Evolutionary conservation across 352 stramenopile species (phyloP), one percentile per base, ranked within the genome.

Genomic region (Phytophthora sp.): DNA sequence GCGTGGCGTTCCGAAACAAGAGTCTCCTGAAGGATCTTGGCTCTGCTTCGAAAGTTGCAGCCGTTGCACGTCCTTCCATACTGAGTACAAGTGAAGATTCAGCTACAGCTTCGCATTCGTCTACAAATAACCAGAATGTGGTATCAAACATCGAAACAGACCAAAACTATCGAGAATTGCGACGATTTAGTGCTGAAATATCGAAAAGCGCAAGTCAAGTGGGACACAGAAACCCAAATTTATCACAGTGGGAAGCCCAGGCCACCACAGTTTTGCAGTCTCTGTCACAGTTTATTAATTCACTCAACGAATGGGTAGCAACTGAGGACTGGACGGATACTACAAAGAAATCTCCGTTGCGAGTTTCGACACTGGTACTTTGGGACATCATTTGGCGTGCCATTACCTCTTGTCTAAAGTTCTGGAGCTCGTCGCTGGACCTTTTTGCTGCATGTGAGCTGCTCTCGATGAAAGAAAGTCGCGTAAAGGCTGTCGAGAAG

Each of bases 361-460:
- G 15, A 12, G 18, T 44, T 20, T 50, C 52, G 12, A 33, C 31
- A 11, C 44, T 79, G 33, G 33, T 66, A n/a, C 15, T 81, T 7
- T 86, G 77, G 66, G 69, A 83, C 59, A 30, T 72, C 16, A 29
- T 72, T 7, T 86, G 73, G 72, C 74, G 74, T 16, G 66, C 36
- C 30, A 56, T 68, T 8, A 57, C 53, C 0, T 73, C 56, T 2
- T 68, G 65, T 36, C 16, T 87, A n/a, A 68, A 52, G 31, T 58
- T 66, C 29, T 44, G 71, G 15, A 12, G 29, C 3, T 33, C 16
- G 0, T 74, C 68, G 8, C 15, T 77, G 29, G 35, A 66, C 13
- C 23, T 66, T 1, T 63, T 74, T 36, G 46, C 41, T 41, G 26
- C 18, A 2, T 62, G 51, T 18, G 47, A 66, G 26, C 24, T 77